phyloP scores from a whole-genome alignment of 1,284 basidiomycete species.

The Cerrena zonata region DNA sequence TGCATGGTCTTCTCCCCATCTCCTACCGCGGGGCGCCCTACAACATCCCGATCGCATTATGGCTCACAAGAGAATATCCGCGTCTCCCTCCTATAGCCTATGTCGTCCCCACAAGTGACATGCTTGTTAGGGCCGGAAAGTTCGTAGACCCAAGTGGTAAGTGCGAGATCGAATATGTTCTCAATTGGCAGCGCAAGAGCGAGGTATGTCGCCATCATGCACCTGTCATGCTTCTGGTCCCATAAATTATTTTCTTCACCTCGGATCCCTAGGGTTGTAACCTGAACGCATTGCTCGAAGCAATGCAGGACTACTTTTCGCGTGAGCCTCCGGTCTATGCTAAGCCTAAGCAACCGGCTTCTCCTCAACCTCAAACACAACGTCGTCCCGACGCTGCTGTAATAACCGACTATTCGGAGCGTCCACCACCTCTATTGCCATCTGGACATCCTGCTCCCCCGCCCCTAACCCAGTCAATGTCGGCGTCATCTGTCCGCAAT shows the following conservation, averaged over 20 bases:
- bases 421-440: constrained; percentile 29
- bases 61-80: constrained; percentile 83
- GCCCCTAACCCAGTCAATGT: constrained; percentile 18
- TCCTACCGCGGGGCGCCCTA: constrained; percentile 73
- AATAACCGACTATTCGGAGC: constrained; percentile 21
- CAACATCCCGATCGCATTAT: constrained; percentile 89
- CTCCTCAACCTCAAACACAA: constrained; percentile 17
- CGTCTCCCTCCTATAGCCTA: constrained; percentile 81
- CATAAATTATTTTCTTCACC: constrained; percentile 14
- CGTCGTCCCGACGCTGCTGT: constrained; percentile 17
- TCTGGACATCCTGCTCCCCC: constrained; percentile 15
- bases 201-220: constrained; percentile 55
- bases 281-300: constrained; percentile 60
- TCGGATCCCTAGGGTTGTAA: constrained; percentile 54
- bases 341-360: constrained; percentile 48
- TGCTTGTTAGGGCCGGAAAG: constrained; percentile 78
- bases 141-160: constrained; percentile 82
- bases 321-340: constrained; percentile 86
- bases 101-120: constrained; percentile 88
- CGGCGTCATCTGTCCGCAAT: constrained; percentile 14
- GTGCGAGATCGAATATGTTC: constrained; percentile 63
- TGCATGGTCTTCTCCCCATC: constrained; percentile 90
- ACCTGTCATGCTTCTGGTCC: not conserved
- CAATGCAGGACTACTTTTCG: constrained; percentile 79
- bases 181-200: constrained; percentile 75